A percentile compares a stretch with the other conserved stretches of the same genome.
These are phyloP conservation scores for Crotalaria pallida DNA, from an alignment of 306 rosid species.

Conservation along the genomic window DNA sequence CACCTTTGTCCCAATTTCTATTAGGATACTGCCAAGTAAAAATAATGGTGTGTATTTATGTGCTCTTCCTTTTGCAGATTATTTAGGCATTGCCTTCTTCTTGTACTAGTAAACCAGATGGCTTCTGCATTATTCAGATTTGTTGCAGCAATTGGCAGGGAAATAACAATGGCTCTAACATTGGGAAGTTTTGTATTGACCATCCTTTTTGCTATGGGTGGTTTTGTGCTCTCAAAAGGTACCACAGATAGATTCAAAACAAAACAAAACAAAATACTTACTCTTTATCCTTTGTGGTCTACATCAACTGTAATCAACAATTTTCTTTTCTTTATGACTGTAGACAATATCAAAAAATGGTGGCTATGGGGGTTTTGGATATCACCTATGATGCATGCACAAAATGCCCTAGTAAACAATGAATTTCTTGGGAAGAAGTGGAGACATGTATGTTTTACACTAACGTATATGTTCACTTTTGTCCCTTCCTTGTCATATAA, in stretches of 20 bases:
- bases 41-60: not conserved
- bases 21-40: not conserved
- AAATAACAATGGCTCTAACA: slow-evolving; percentile 45
- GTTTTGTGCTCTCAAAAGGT: slow-evolving; percentile 59
- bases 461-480: not conserved
- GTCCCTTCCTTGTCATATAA: not conserved
- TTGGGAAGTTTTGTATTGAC: slow-evolving; percentile 37
- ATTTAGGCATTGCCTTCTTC: slow-evolving; percentile 46
- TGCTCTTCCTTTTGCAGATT: slow-evolving; percentile 37
- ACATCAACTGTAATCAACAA: not conserved
- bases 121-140: slow-evolving; percentile 45
- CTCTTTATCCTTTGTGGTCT: not conserved
- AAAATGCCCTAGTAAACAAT: slow-evolving; percentile 36
- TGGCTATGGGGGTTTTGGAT: slow-evolving; percentile 51
- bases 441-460: slow-evolving; percentile 31
- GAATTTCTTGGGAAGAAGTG: slow-evolving; percentile 38
- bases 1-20: not conserved
- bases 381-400: slow-evolving; percentile 51
- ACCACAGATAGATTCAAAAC: slow-evolving; percentile 16
- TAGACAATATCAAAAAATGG: slow-evolving; percentile 38
- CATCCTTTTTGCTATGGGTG: slow-evolving; percentile 46
- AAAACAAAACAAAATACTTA: not conserved
- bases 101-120: slow-evolving; percentile 51
- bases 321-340: slow-evolving; percentile 6
- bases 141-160: slow-evolving; percentile 53